These are phyloP conservation scores for Leccinum subtestaceum DNA, from an alignment of 768 basidiomycete species.

Conservation along the genomic window DNA sequence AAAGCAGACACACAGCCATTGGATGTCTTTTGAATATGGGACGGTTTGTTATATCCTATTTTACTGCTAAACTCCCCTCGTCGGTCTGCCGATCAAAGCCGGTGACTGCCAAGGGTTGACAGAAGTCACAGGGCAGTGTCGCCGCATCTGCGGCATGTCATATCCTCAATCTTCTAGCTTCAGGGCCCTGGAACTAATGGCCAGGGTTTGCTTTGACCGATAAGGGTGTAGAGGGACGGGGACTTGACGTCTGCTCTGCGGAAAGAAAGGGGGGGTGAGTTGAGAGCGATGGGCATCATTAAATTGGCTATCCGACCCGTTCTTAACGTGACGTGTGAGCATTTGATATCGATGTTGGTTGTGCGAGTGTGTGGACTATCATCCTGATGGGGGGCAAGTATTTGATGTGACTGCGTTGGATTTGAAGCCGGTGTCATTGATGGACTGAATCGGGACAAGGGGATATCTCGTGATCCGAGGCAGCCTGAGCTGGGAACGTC, in stretches of 20 bases:
- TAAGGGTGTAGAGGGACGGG: slow-evolving; percentile 33
- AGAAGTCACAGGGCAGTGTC: slow-evolving; percentile 35
- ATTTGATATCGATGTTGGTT: neutral
- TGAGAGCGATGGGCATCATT: neutral
- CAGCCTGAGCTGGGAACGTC: neutral
- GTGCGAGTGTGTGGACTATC: neutral
- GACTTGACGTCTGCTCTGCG: slow-evolving; percentile 32
- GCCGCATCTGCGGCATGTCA: slow-evolving; percentile 51
- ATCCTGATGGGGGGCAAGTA: neutral
- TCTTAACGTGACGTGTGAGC: neutral
- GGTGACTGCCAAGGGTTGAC: slow-evolving; percentile 33
- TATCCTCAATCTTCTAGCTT: neutral
- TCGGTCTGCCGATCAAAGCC: slow-evolving; percentile 46
- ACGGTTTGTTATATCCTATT: slow-evolving; percentile 43
- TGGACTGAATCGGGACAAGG: neutral
- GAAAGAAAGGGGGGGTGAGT: slow-evolving; percentile 21
- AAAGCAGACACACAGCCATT: slow-evolving; percentile 29
- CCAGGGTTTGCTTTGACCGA: slow-evolving; percentile 50
- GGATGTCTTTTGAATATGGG: slow-evolving; percentile 41
- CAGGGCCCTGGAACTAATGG: slow-evolving; percentile 33
- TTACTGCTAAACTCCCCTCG: slow-evolving; percentile 39
- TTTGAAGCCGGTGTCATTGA: neutral
- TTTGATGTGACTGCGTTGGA: neutral
- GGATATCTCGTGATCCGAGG: neutral
- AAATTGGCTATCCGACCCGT: neutral